A percentile compares a stretch with the other conserved stretches of the same genome.
phyloP scores from a whole-genome alignment of 805 yeast genomes.

The Yarrowia sp. region DNA sequence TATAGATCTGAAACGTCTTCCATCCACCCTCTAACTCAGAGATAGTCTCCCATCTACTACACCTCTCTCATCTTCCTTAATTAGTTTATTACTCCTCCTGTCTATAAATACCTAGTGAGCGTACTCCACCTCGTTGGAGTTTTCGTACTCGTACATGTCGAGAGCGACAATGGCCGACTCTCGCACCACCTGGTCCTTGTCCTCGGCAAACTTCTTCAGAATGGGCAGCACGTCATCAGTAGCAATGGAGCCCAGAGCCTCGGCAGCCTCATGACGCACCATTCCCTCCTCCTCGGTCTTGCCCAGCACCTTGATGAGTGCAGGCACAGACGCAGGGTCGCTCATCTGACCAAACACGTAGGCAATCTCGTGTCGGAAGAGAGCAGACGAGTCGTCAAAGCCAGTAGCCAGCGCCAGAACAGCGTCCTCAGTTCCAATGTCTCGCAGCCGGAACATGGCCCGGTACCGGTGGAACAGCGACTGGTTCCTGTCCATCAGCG shows the following conservation, averaged over 20 bases:
- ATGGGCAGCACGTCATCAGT: slow-evolving; percentile 94
- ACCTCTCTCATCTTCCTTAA: too few species aligned
- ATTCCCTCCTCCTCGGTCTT: slow-evolving; percentile 87
- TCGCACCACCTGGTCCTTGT: slow-evolving; percentile 87
- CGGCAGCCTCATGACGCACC: slow-evolving; percentile 99
- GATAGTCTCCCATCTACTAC: too few species aligned
- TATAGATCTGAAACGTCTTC: too few species aligned
- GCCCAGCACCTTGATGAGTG: slow-evolving; percentile 80
- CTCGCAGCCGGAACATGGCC: slow-evolving; percentile 98
- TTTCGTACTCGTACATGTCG: slow-evolving; percentile 97
- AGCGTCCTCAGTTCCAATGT: slow-evolving; percentile 91
- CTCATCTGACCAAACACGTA: slow-evolving; percentile 97
- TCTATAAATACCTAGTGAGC: slow-evolving; percentile 49
- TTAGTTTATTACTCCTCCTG: not conserved
- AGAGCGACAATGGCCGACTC: slow-evolving; percentile 97
- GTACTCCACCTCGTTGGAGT: slow-evolving; percentile 80
- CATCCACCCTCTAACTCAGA: too few species aligned
- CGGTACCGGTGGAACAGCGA: slow-evolving; percentile 94
- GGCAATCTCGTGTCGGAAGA: slow-evolving; percentile 97
- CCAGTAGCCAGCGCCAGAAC: slow-evolving; percentile 91
- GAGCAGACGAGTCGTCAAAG: slow-evolving; percentile 86
- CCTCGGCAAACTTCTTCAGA: slow-evolving; percentile 76
- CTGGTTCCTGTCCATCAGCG: slow-evolving; percentile 75
- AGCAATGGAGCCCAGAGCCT: slow-evolving; percentile 96
- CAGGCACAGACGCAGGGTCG: slow-evolving; percentile 90